These are phyloP conservation scores for Tulasnella sp. DNA, from an alignment of 768 basidiomycete genomes.

Conservation along the genomic window DNA sequence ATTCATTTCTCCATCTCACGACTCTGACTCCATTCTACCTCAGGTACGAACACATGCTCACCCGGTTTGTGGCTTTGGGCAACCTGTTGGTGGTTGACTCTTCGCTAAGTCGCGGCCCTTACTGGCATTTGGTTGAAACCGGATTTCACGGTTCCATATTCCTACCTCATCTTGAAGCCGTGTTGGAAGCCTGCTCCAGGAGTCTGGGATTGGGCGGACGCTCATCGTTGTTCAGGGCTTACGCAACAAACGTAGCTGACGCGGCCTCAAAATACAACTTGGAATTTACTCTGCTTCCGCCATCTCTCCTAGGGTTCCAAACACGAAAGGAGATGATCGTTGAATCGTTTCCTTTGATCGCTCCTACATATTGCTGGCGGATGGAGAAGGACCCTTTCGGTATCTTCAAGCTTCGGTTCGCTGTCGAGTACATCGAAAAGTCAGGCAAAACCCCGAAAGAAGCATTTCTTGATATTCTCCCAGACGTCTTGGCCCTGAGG, in stretches of 20 bases:
- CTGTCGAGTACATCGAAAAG: constrained; percentile 14
- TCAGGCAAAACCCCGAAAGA: not conserved
- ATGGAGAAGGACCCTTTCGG: not conserved
- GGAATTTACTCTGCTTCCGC: constrained; percentile 53
- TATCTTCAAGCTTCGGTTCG: constrained; percentile 14
- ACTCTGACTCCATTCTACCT: not conserved
- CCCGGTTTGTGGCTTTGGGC: constrained; percentile 62
- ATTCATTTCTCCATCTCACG: not conserved
- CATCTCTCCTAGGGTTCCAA: constrained; percentile 68
- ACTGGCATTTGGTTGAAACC: constrained; percentile 82
- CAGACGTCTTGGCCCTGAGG: constrained; percentile 62
- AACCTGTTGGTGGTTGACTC: constrained; percentile 79
- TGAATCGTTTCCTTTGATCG: constrained; percentile 24
- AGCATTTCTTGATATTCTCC: constrained; percentile 40
- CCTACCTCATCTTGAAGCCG: constrained; percentile 42
- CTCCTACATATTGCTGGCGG: constrained; percentile 13
- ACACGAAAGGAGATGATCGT: constrained; percentile 68
- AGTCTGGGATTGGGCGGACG: constrained; percentile 62
- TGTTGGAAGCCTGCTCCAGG: constrained; percentile 58
- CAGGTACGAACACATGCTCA: constrained; percentile 74
- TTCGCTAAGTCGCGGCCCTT: constrained; percentile 69
- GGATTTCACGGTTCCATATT: constrained; percentile 37
- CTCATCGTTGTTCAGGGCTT: constrained; percentile 66
- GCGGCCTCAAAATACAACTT: constrained; percentile 59
- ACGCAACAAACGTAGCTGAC: constrained; percentile 69